phyloP scores from a whole-genome alignment of 2,329 filamentous ascomycete species.

The Colletotrichum sp. region DNA sequence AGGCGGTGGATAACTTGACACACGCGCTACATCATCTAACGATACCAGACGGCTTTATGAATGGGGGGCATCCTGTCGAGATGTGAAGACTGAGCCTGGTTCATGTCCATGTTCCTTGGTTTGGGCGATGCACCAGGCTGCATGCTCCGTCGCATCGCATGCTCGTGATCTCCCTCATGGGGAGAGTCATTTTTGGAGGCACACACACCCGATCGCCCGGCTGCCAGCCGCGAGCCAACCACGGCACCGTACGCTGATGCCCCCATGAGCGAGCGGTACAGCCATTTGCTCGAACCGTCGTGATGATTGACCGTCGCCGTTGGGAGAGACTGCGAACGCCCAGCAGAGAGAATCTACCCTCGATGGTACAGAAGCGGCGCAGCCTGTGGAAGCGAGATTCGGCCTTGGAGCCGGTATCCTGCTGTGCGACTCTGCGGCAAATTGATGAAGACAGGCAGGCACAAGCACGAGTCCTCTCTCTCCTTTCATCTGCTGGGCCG shows the following conservation, averaged over 20 bases:
- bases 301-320: not conserved
- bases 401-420: not conserved
- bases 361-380: not conserved
- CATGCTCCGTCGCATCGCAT: not conserved
- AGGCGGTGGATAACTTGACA: constrained; percentile 15
- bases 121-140: not conserved
- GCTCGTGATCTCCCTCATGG: not conserved
- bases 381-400: not conserved
- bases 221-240: not conserved
- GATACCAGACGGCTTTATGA: not conserved
- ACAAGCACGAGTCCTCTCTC: not conserved
- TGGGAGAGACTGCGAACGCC: not conserved
- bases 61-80: not conserved
- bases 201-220: constrained; percentile 1
- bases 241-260: not conserved
- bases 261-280: not conserved
- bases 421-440: not conserved
- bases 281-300: not conserved
- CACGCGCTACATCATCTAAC: constrained; percentile 4
- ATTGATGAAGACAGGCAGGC: not conserved
- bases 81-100: not conserved
- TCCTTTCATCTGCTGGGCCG: not conserved
- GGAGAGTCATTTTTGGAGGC: not conserved
- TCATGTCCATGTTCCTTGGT: not conserved
- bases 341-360: not conserved